Evolutionary conservation across 805 yeast species (phyloP).

Genomic region (Martiniozyma abietophila): DNA sequence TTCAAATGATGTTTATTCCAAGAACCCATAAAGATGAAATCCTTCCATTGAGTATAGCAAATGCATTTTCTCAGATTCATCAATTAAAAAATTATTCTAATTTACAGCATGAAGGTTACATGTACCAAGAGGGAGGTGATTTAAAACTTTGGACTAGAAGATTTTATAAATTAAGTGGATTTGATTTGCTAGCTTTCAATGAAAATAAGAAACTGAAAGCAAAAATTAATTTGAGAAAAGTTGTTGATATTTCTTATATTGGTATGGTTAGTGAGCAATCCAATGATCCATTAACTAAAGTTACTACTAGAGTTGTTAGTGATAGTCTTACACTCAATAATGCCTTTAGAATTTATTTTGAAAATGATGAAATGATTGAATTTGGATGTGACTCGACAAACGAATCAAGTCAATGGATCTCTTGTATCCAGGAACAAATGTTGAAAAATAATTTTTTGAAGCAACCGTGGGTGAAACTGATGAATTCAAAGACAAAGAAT

Average conservation of each 20-base stretch:
- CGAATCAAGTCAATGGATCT: conserved; percentile 61
- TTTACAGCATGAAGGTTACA: conserved; percentile 48
- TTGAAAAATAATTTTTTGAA: conserved; percentile 25
- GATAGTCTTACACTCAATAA: conserved; percentile 62
- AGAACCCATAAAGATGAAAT: conserved; percentile 49
- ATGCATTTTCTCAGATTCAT: conserved; percentile 35
- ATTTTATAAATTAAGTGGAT: conserved; percentile 64
- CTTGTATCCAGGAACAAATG: conserved; percentile 45
- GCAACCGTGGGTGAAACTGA: conserved; percentile 30
- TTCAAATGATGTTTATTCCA: conserved; percentile 62
- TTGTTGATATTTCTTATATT: conserved; percentile 40
- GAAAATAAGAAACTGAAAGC: conserved; percentile 67
- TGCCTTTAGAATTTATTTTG: conserved; percentile 65
- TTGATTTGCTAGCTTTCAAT: conserved; percentile 66
- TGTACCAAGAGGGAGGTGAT: conserved; percentile 92
- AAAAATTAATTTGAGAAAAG: conserved; percentile 65
- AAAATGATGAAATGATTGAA: conserved; percentile 72
- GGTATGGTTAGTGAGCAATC: conserved; percentile 12
- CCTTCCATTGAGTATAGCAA: conserved; percentile 60
- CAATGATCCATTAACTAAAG: conserved; percentile 1
- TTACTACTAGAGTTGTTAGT: conserved; percentile 57
- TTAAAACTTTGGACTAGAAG: conserved; percentile 65
- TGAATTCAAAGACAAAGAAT: conserved; percentile 13
- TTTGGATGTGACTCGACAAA: conserved; percentile 71
- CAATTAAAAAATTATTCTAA: conserved; percentile 24